Base-by-base conservation (phyloP, 106 monocot genomes). In the Dendrobium huoshanense region DNA sequence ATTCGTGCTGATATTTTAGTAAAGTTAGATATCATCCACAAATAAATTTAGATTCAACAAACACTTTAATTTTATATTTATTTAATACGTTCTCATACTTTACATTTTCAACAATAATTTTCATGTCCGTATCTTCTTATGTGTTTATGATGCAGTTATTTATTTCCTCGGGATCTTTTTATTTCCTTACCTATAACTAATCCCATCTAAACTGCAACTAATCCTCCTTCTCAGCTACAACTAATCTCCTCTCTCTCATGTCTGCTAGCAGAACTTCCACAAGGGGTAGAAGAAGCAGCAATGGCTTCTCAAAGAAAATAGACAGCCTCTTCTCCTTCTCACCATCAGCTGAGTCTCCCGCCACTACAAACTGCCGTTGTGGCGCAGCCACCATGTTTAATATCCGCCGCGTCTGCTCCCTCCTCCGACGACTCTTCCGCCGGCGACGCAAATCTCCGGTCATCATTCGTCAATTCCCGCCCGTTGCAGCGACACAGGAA, bases 231-330 rank as follows among this genome's bases (percentile, higher is more conserved):
- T 25, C 64, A 70, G 37, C 70, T 4, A 4, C 16, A 70, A 70
- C 16, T 37, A 33, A 29, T 70, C 31, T 33, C 2, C 68, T 70
- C 68, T 64, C 33, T 9, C 25, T 68, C 25, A 27, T 70, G 37
- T 4, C 33, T 4, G 70, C 5, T 4, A 29, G 15, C 15, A 70
- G 37, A 15, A 37, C 37, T 15, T 70, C 24, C 16, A 37, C 4
- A 0, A 37, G 37, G 70, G 37, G 33, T 65, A 72, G 72, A 40
- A 40, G 72, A 13, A 16, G 40, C 17, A 40, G 72, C 29, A 40
- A 76, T 76, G 76, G 44, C 2, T 47, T 76, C 76, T 47, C 76
- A 7, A 76, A 48, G 33, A 45, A 41, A 43, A 48, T 47, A 76
- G 45, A 47, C 9, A 13, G 19, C 20, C 73, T 76, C 20, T 48